A percentile compares a stretch with the other conserved stretches of the same genome.
Conservation (phyloP, 2,329 filamentous ascomycete species). For the Septoria linicola region DNA sequence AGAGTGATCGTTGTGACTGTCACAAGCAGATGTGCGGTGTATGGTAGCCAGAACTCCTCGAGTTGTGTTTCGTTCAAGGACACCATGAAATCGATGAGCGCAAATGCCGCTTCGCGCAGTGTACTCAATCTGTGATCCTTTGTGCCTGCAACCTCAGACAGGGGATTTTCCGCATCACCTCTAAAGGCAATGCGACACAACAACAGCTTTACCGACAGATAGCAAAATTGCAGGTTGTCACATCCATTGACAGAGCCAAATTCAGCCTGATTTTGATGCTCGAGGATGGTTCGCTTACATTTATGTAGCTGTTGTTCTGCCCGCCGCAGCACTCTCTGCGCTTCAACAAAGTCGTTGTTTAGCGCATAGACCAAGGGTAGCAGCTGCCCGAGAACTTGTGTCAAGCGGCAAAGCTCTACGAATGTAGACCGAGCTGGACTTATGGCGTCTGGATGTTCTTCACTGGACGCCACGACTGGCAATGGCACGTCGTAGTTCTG, state of each 20-base stretch:
- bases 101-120: constrained; percentile 51
- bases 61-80: constrained; percentile 50
- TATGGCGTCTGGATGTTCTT: not conserved
- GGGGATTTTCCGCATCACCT: constrained; percentile 28
- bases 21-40: constrained; percentile 54
- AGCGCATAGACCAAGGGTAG: constrained; percentile 43
- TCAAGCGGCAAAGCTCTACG: constrained; percentile 54
- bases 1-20: constrained; percentile 55
- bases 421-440: constrained; percentile 50
- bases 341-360: constrained; percentile 32
- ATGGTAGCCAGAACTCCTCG: constrained; percentile 54
- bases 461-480: constrained; percentile 45
- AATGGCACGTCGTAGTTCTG: constrained; percentile 58
- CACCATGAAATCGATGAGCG: constrained; percentile 52
- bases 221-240: constrained; percentile 44
- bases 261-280: constrained; percentile 14
- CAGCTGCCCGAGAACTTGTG: constrained; percentile 43
- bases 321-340: constrained; percentile 34
- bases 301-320: constrained; percentile 39
- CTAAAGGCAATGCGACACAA: constrained; percentile 39
- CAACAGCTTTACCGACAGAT: constrained; percentile 42
- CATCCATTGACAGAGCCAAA: constrained; percentile 22
- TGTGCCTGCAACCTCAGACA: constrained; percentile 27
- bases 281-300: constrained; percentile 37
- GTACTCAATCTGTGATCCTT: constrained; percentile 42